Base-by-base conservation (phyloP, 2,329 filamentous ascomycete genomes). In the Byssochlamys sp. region DNA sequence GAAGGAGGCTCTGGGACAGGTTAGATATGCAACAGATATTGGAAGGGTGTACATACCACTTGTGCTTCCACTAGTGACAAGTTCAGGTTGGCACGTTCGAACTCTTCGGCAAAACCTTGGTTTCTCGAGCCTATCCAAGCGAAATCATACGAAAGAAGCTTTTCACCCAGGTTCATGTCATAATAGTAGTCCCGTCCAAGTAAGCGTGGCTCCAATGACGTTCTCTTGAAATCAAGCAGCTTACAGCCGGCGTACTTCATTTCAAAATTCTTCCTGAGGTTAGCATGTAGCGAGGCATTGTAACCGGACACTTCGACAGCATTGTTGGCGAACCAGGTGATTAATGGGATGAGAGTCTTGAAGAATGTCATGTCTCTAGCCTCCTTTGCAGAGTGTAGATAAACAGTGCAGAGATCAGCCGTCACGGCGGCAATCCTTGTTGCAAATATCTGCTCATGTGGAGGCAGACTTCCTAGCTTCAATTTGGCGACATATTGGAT, bases 61-160 rank as follows among this genome's bases (percentile, higher is more conserved):
- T 99, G 91, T 26, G 92, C 89, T 71, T 97, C 91, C 33, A 99
- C 90, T 33, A 96, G 79, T 26, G 91, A 95, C 55, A 99, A 73
- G 71, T 99, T 97, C 61, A 88, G 78, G 71, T 99, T 99, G 49
- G 92, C 94, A 60, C 85, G 85, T 66, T 86, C 83, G 74, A 99
- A 87, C 69, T 99, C 94, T 53, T 83, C 82, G 60, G 83, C 81
- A 73, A 95, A 95, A 0, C 91, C 91, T 65, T 87, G 82, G 56
- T 84, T 81, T 62, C 77, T 79, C 63, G 58, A 72, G 50, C 87
- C 87, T 55, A 77, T 77, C 94, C 94, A 99, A 45, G 86, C 85
- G 57, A 84, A 79, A 70, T 96, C 89, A 66, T 88, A 89, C 19
- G 78, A 79, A 25, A 99, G 80, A 71, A 97, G 84, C 65, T 84